Conservation (phyloP, 371 early-diverging fungal genomes). For the Mucor irregularis region DNA sequence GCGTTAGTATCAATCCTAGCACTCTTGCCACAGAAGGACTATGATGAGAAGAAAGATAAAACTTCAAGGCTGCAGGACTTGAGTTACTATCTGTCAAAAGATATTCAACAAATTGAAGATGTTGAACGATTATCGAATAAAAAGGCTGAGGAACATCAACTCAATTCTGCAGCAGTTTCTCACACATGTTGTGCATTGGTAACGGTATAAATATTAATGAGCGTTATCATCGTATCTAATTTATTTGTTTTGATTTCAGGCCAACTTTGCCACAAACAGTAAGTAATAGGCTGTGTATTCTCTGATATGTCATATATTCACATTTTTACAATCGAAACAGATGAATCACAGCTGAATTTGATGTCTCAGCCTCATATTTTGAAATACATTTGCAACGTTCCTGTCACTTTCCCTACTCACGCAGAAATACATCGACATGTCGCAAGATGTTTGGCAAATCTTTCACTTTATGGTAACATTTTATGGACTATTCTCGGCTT, state of each 20-base stretch:
- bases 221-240: too few species aligned
- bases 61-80: constrained; percentile 12
- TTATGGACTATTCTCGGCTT: too few species aligned
- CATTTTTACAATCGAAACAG: constrained; percentile 23
- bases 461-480: constrained; percentile 54
- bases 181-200: constrained; percentile 62
- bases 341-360: constrained; percentile 55
- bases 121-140: not conserved
- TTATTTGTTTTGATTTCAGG: constrained; percentile 17
- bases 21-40: constrained; percentile 19
- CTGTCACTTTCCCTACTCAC: constrained; percentile 5
- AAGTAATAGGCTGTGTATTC: constrained; percentile 5
- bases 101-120: not conserved
- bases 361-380: constrained; percentile 54
- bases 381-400: constrained; percentile 37
- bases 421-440: constrained; percentile 53
- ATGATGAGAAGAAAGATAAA: not conserved
- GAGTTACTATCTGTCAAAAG: constrained; percentile 12
- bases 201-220: not conserved
- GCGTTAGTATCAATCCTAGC: constrained; percentile 46
- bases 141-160: not conserved
- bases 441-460: constrained; percentile 58
- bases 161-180: constrained; percentile 46
- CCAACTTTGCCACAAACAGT: constrained; percentile 65
- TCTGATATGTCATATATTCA: too few species aligned